Base-by-base conservation (phyloP, 2,329 filamentous ascomycete species). In the Myriosclerotinia curreyana region DNA sequence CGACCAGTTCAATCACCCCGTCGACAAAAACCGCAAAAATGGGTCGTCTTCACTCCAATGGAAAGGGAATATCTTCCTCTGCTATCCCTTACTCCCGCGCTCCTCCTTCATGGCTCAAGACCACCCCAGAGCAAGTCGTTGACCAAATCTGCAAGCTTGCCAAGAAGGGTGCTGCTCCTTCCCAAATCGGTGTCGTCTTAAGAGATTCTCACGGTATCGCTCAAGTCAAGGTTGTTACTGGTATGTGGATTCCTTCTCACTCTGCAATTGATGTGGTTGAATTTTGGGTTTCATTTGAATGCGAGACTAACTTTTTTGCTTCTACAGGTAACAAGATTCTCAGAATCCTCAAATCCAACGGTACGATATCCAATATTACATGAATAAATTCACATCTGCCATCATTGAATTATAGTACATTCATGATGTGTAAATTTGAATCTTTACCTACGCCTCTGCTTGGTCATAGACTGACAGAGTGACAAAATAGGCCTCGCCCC, bases 141-240 rank as follows among this genome's bases (percentile, higher is more conserved):
- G 95, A 99, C 79, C 93, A 98, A 85, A 99, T 99, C 84, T 93
- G 90, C 84, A 96, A 96, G 86, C 90, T 98, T 79, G 95, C 95
- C 78, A 93, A 91, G 85, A 98, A 98, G 90, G 95, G 96, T 84
- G 92, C 92, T 74, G 96, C 94, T 73, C 95, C 95, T 76, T 97
- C 93, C 71, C 94, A 98, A 86, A 99, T 99, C 77, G 95, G 96
- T 90, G 94, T 98, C 79, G 84, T 98, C 76, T 91, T 99, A 79
- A 88, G 96, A 85, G 96, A 99, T 83, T 92, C 89, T 78, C 95
- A 99, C 84, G 96, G 96, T 79, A 86, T 99, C 81, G 91, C 95
- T 75, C 95, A 98, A 84, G 94, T 97, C 82, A 96, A 95, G 86
- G 84, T 96, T 77, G 92, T 97, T 74, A 96, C 93, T 79, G 92